Percentiles rank a stretch among this genome's conserved stretches.
Conservation (phyloP, 2,329 filamentous ascomycete genomes). For the Eurotiales sp. region DNA sequence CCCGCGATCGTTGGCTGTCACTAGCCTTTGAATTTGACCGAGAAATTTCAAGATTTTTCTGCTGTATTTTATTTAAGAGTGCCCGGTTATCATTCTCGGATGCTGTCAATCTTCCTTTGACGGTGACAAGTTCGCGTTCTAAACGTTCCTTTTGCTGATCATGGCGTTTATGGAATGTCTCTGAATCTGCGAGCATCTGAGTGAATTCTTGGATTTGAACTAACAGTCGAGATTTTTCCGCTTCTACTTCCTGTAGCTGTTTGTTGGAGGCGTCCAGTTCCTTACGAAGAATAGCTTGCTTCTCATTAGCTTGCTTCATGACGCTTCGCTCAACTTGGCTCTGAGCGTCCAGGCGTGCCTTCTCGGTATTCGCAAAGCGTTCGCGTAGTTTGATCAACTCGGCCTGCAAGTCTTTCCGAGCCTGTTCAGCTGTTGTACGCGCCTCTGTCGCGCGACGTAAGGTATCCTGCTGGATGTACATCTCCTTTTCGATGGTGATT, state of each 20-base stretch:
- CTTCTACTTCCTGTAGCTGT: conserved; percentile 73
- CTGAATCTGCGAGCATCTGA: conserved; percentile 81
- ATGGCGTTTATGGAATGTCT: conserved; percentile 81
- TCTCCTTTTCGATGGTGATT: conserved; percentile 95
- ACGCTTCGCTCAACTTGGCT: conserved; percentile 74
- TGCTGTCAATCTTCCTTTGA: conserved; percentile 82
- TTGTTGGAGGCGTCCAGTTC: conserved; percentile 78
- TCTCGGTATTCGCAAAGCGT: conserved; percentile 80
- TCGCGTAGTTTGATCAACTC: conserved; percentile 80
- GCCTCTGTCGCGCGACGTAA: conserved; percentile 82
- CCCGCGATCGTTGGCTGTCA: conserved; percentile 74
- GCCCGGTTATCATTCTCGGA: conserved; percentile 96
- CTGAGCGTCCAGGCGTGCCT: conserved; percentile 79
- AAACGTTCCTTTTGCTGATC: conserved; percentile 93
- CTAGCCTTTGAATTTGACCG: conserved; percentile 80
- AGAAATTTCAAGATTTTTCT: conserved; percentile 94
- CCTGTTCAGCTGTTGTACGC: conserved; percentile 72
- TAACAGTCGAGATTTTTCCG: conserved; percentile 71
- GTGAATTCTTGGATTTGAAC: conserved; percentile 80
- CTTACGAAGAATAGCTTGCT: conserved; percentile 69
- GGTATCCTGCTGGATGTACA: conserved; percentile 92
- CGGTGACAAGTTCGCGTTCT: conserved; percentile 83
- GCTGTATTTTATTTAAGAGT: conserved; percentile 93
- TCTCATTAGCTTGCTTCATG: conserved; percentile 72
- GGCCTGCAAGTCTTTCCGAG: conserved; percentile 81